Conservation (phyloP, 257 asterid species). For the Thymus mandschuricus region DNA sequence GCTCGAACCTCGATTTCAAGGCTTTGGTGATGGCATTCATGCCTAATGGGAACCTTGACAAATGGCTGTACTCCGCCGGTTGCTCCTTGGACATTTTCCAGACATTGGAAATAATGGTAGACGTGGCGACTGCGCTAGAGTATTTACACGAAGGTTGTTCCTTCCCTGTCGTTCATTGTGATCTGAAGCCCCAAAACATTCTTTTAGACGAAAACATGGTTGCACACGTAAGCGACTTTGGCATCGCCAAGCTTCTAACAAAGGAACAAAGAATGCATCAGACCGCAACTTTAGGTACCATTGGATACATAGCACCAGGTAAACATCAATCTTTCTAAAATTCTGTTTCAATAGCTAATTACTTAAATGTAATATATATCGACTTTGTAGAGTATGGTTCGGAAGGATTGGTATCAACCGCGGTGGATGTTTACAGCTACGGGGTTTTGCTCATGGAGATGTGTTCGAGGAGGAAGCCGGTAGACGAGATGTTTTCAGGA, state of each 20-base stretch:
- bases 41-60: slow-evolving; percentile 30
- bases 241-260: slow-evolving; percentile 17
- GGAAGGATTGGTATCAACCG: slow-evolving; percentile 25
- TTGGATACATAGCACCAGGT: slow-evolving; percentile 29
- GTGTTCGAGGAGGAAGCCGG: slow-evolving; percentile 20
- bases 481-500: slow-evolving; percentile 24
- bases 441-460: slow-evolving; percentile 36
- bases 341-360: background rate
- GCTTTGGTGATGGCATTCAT: slow-evolving; percentile 19
- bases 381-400: slow-evolving; percentile 29
- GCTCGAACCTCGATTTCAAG: slow-evolving; percentile 23
- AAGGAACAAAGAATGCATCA: slow-evolving; percentile 16
- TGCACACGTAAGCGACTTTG: slow-evolving; percentile 28
- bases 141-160: slow-evolving; percentile 10
- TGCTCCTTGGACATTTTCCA: background rate
- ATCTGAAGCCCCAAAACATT: slow-evolving; percentile 27
- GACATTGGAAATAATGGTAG: slow-evolving; percentile 12
- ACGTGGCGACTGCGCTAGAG: slow-evolving; percentile 21
- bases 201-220: slow-evolving; percentile 26
- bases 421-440: slow-evolving; percentile 28
- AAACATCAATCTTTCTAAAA: background rate
- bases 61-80: background rate
- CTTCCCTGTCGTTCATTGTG: slow-evolving; percentile 13
- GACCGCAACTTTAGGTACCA: slow-evolving; percentile 23
- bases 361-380: no score